phyloP scores from a whole-genome alignment of 495 filamentous ascomycete genomes.

The Peziza echinospora region DNA sequence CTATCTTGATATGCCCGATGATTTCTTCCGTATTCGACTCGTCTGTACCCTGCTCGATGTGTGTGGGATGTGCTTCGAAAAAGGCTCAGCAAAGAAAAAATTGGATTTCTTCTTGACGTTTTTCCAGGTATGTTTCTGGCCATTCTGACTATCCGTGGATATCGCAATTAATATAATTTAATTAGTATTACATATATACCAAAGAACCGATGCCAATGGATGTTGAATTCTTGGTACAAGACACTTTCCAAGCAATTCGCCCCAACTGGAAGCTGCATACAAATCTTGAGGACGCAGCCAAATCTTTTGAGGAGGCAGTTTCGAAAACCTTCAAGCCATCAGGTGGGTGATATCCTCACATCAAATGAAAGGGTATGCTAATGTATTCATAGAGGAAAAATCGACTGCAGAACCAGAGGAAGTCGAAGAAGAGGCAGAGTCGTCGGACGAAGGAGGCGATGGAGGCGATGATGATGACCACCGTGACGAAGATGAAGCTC shows the following conservation, averaged over 20 bases:
- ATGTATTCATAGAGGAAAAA: too few species aligned
- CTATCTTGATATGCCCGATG: slow-evolving; percentile 67
- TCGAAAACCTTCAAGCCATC: slow-evolving; percentile 68
- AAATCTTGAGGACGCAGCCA: slow-evolving; percentile 61
- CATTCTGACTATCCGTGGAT: background rate
- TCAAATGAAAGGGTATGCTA: too few species aligned
- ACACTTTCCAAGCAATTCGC: slow-evolving; percentile 60
- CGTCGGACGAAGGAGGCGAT: slow-evolving; percentile 50
- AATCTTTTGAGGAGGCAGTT: slow-evolving; percentile 67
- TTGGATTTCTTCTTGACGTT: slow-evolving; percentile 95
- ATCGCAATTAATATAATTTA: slow-evolving; percentile 22
- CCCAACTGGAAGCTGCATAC: slow-evolving; percentile 79
- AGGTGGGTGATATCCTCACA: slow-evolving; percentile 49
- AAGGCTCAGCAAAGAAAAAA: slow-evolving; percentile 84
- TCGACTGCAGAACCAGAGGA: slow-evolving; percentile 28
- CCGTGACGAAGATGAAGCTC: slow-evolving; percentile 32
- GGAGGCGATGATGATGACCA: slow-evolving; percentile 25
- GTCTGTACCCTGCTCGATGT: slow-evolving; percentile 81
- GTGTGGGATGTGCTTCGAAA: slow-evolving; percentile 89
- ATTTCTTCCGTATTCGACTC: slow-evolving; percentile 85
- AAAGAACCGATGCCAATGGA: slow-evolving; percentile 92
- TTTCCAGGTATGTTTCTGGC: slow-evolving; percentile 43
- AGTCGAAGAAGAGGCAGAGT: slow-evolving; percentile 32
- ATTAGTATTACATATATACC: slow-evolving; percentile 88
- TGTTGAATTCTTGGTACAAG: slow-evolving; percentile 88